Evolutionary conservation across 805 yeast genomes (phyloP), one percentile per base, ranked within the genome.

Genomic region (Allodekkera sacchari): DNA sequence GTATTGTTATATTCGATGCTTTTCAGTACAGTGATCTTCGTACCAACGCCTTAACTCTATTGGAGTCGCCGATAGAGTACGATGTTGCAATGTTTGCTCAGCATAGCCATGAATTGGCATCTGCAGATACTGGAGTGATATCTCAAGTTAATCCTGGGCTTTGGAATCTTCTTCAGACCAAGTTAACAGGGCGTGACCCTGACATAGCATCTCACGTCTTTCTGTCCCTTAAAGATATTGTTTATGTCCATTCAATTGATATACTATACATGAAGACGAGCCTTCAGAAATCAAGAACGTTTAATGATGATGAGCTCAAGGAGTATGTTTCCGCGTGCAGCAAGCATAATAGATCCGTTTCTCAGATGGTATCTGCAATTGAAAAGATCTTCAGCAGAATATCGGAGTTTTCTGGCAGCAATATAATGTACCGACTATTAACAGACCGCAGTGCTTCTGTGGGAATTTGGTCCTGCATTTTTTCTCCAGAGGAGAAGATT

Each of bases 401-500:
- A 9, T 32, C 56, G 3, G 53, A 56, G 33, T 41, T 41, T 26
- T 42, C 39, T 14, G 43, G 34, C 10, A 32, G 38, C 2, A 24
- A 36, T 6, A 36, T 30, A 5, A 31, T 54, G 27, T 58, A 61
- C 22, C 37, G 44, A 19, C 53, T 74, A n/a, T 43, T 75, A 5
- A 42, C 50, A 0, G 57, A 64, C 38, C 45, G 54, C n/a, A 52
- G 55, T 3, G 66, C 75, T 4, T 60, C 79, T 29, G 49, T 52
- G n/a, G 81, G 88, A 0, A 66, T 82, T 34, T 81, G 94, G 83
- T 67, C 85, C 1, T 75, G 83, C 48, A 58, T 83, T 3, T 72
- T 84, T 33, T 74, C 88, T 1, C 74, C 87, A 0, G 63, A 69
- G 30, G 61, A 61, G 15, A 58, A 56, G 12, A 54, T 79, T 4